phyloP scores from a whole-genome alignment of 177 flowering plant genomes.

The Vitis hybrid region DNA sequence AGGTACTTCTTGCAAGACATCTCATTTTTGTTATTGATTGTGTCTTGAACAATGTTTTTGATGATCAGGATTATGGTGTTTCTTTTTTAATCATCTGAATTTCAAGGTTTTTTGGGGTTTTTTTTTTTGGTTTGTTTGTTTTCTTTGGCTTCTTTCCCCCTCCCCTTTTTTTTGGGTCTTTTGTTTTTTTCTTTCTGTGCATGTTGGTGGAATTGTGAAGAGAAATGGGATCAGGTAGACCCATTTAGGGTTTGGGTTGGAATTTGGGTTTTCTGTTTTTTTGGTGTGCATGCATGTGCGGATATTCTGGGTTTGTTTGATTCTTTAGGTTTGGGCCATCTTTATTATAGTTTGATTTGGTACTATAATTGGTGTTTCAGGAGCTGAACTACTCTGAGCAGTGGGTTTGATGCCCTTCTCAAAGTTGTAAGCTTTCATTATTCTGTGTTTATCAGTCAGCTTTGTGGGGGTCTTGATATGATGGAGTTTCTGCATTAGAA shows the following conservation, averaged over 20 bases:
- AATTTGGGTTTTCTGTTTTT: conserved; percentile 2
- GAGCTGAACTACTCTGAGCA: background rate
- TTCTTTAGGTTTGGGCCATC: no score
- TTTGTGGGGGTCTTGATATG: background rate
- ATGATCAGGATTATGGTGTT: background rate
- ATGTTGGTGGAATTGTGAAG: conserved; percentile 1
- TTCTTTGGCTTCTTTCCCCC: background rate
- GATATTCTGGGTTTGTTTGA: background rate
- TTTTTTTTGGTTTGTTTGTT: background rate
- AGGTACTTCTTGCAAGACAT: conserved; percentile 15
- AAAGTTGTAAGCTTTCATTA: background rate
- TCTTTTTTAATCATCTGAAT: background rate
- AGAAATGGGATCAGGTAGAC: conserved; percentile 13
- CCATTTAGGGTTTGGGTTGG: conserved; percentile 2
- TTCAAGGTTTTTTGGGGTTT: background rate
- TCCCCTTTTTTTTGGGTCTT: background rate
- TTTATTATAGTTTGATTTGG: background rate
- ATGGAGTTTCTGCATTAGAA: background rate
- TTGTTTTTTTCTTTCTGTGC: background rate
- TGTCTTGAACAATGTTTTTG: background rate
- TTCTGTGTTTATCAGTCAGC: background rate
- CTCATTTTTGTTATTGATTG: background rate
- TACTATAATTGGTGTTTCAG: background rate
- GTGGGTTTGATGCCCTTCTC: background rate
- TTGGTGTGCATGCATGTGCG: background rate